Evolutionary conservation across 768 basidiomycete species (phyloP).

Genomic region (Leccinum ochraceum): DNA sequence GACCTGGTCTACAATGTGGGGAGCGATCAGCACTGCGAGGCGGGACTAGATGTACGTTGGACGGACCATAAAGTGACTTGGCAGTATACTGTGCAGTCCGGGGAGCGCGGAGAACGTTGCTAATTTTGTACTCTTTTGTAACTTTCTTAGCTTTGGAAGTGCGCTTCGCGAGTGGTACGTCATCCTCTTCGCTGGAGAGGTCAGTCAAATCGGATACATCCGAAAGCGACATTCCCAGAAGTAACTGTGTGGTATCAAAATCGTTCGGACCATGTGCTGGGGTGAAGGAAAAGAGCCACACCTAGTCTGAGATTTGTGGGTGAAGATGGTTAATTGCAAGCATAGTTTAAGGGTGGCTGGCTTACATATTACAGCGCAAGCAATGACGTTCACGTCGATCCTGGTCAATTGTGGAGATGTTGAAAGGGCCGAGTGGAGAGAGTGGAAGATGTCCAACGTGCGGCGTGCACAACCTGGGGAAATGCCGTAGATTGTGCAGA

Average conservation of each 20-base stretch:
- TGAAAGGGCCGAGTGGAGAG: neutral
- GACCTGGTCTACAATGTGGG: conserved; percentile 44
- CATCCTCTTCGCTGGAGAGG: conserved; percentile 42
- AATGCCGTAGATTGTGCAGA: conserved; percentile 11
- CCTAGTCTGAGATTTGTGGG: neutral
- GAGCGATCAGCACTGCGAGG: neutral
- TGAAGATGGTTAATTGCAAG: neutral
- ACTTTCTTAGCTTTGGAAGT: conserved; percentile 25
- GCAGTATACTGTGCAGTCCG: conserved; percentile 43
- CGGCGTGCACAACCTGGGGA: conserved; percentile 2
- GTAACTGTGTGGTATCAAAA: neutral
- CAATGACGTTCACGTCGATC: neutral
- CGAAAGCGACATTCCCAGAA: conserved; percentile 35
- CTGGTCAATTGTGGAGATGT: neutral
- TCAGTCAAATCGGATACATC: conserved; percentile 51
- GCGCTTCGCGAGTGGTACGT: conserved; percentile 28
- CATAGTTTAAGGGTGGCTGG: neutral
- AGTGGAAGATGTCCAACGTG: neutral
- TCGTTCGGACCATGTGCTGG: neutral
- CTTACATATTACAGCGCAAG: neutral
- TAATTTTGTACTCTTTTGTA: conserved; percentile 33
- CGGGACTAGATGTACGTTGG: neutral
- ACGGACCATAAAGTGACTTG: conserved; percentile 45
- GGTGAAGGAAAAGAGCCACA: neutral
- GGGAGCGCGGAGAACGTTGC: conserved; percentile 37